Base-by-base conservation (phyloP, 352 stramenopile species). In the Phytophthora cajani region DNA sequence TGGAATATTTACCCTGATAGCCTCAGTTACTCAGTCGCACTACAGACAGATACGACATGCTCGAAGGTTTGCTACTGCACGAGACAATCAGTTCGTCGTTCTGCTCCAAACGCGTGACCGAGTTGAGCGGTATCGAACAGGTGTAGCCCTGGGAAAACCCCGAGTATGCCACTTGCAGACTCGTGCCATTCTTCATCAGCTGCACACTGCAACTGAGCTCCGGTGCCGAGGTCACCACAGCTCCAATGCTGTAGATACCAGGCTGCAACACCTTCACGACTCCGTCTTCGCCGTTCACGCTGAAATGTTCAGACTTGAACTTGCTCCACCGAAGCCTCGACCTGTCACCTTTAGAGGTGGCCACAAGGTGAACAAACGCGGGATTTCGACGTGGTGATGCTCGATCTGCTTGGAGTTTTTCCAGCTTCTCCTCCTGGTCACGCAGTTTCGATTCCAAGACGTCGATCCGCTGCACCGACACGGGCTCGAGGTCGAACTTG, bases 391-490 rank as follows among this genome's bases (percentile, higher is more conserved):
- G 10, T 5, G 19, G 6, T 3, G 9, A 14, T 10, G 16, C 3
- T 14, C 46, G n/a, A 52, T 52, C n/a, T 9, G n/a, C n/a, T 52
- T 52, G 46, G 6, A 52, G 46, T 5, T 27, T 27, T 14, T 52
- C n/a, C 7, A 52, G 46, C 16, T 52, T 52, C 27, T 52, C 19
- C 46, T 52, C 46, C 3, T 52, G 46, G 9, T 52, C 46, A 8
- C 46, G 46, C 19, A 30, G 46, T 17, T 52, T 52, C 11, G 46
- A 52, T 52, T 52, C 46, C 46, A 52, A 27, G 16, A 52, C 25
- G 19, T 52, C 46, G 46, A 52, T 52, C 9, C 46, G 46, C 46
- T 52, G n/a, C 46, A 52, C 46, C 46, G 46, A 27, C n/a, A 52
- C n/a, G 4, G 46, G 19, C 17, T 52, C 46, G 19, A 52, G 46